Conservation (phyloP, 2,329 filamentous ascomycete species). For the Cordyceps tenuipes region DNA sequence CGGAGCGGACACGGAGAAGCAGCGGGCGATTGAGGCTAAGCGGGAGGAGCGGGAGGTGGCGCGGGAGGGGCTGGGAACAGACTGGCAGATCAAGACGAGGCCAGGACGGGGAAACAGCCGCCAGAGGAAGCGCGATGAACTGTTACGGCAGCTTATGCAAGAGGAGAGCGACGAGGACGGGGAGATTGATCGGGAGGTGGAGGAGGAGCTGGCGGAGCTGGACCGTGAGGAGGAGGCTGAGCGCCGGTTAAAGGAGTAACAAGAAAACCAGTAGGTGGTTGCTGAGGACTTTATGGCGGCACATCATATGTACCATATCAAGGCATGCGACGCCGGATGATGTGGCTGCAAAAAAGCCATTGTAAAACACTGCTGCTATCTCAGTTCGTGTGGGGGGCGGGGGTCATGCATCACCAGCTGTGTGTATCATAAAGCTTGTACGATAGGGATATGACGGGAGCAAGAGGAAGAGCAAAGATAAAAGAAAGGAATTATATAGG, state of each 20-base stretch:
- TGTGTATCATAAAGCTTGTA: not conserved
- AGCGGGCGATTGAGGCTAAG: constrained; percentile 33
- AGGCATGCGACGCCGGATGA: not conserved
- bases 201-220: constrained; percentile 20
- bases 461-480: not conserved
- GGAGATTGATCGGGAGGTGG: constrained; percentile 22
- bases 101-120: constrained; percentile 34
- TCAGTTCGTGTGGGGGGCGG: not conserved
- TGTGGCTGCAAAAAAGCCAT: not conserved
- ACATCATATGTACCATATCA: not conserved
- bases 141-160: constrained; percentile 32
- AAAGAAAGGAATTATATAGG: not conserved
- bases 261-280: not conserved
- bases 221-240: not conserved
- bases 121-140: constrained; percentile 26
- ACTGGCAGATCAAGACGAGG: constrained; percentile 20
- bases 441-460: not conserved
- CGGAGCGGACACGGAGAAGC: constrained; percentile 37
- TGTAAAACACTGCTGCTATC: not conserved
- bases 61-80: constrained; percentile 24
- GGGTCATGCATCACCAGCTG: not conserved
- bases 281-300: not conserved
- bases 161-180: constrained; percentile 26
- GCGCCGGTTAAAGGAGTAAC: constrained; percentile 4
- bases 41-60: constrained; percentile 29